Evolutionary conservation across 75 land plant species (phyloP).

Genomic region (Pinus taeda): DNA sequence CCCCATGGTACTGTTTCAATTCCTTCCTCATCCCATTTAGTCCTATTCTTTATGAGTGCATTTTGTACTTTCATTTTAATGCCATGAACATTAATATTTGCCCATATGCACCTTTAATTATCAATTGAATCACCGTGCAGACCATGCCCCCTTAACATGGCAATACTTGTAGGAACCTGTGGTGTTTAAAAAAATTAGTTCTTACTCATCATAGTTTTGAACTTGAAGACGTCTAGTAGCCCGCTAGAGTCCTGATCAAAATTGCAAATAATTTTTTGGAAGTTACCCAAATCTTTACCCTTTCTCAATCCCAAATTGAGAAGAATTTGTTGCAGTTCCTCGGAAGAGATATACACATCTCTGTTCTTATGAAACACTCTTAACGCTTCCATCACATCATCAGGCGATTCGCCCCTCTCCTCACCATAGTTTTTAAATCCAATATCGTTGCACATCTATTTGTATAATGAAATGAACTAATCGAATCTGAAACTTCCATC

Average conservation of each 20-base stretch:
- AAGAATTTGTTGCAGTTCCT: slow-evolving; percentile 45
- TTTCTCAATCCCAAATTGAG: slow-evolving; percentile 22
- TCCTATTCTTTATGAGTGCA: too few relatives aligned
- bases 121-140: too few relatives aligned
- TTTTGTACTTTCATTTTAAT: too few relatives aligned
- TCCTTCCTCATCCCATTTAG: too few relatives aligned
- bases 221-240: slow-evolving; percentile 27
- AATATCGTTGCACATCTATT: not conserved
- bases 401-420: slow-evolving; percentile 1
- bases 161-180: too few relatives aligned
- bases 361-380: slow-evolving; percentile 48
- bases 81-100: too few relatives aligned
- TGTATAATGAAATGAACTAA: not conserved
- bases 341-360: slow-evolving; percentile 47
- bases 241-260: slow-evolving; percentile 51
- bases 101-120: too few relatives aligned
- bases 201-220: too few relatives aligned
- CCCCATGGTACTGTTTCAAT: too few relatives aligned
- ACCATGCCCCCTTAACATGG: too few relatives aligned
- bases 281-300: slow-evolving; percentile 34
- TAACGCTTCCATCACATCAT: slow-evolving; percentile 42
- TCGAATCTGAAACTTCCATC: not conserved
- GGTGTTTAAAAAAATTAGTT: too few relatives aligned
- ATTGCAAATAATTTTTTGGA: slow-evolving; percentile 26
- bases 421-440: not conserved